These are phyloP conservation scores for Auriscalpium microsporum DNA, from an alignment of 768 basidiomycete genomes.

Conservation along the genomic window DNA sequence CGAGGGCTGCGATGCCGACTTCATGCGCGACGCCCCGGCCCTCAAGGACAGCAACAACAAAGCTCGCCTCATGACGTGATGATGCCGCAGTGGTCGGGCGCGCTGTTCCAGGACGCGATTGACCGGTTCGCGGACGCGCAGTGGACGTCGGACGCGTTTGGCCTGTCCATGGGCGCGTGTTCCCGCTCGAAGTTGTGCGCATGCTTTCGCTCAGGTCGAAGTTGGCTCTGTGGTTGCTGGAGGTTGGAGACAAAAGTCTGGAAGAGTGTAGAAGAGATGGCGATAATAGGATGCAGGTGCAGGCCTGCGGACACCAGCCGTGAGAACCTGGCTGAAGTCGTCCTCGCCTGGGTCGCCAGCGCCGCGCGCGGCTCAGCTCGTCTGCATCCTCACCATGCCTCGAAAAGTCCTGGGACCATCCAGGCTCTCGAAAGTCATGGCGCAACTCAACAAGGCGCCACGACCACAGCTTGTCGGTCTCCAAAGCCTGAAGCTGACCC, in stretches of 20 bases:
- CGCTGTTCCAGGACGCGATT: constrained; percentile 46
- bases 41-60: constrained; percentile 64
- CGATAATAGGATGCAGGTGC: too few relatives aligned
- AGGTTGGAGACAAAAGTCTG: too few relatives aligned
- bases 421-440: constrained; percentile 45
- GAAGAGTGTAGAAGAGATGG: too few relatives aligned
- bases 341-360: too few relatives aligned
- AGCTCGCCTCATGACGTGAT: constrained; percentile 47
- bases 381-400: constrained; percentile 17
- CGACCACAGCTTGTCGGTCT: constrained; percentile 40
- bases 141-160: constrained; percentile 38
- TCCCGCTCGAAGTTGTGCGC: neutral
- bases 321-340: too few relatives aligned
- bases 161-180: constrained; percentile 42
- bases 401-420: constrained; percentile 38
- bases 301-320: too few relatives aligned
- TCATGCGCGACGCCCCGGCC: constrained; percentile 74
- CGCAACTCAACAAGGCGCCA: constrained; percentile 42
- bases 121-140: constrained; percentile 15
- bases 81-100: constrained; percentile 63
- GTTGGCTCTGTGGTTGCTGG: too few relatives aligned
- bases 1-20: constrained; percentile 82
- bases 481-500: constrained; percentile 44
- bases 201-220: too few relatives aligned
- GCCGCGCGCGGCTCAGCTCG: too few relatives aligned